Conservation (phyloP, 1,284 basidiomycete species). For the Cystobasidium pallidum region DNA sequence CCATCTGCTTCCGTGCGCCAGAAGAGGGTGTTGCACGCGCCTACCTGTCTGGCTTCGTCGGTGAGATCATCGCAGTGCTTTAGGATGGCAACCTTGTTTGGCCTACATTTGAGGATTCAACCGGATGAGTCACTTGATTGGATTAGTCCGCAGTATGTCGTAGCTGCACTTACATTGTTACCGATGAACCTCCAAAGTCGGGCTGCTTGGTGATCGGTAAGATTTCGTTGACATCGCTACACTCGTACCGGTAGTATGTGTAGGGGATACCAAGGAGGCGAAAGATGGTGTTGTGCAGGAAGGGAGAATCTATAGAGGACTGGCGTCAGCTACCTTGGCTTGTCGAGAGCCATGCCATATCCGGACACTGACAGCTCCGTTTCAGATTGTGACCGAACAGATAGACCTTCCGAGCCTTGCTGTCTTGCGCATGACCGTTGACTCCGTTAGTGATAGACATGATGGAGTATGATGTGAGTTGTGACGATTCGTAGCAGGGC, state of each 20-base stretch:
- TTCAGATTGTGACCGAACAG: conserved; percentile 25
- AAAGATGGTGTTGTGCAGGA: conserved; percentile 52
- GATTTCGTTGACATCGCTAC: conserved; percentile 47
- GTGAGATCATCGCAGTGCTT: conserved; percentile 48
- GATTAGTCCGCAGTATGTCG: neutral
- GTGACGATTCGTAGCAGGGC: no score
- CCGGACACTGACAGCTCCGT: conserved; percentile 6
- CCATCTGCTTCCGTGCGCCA: conserved; percentile 46
- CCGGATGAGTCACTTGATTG: neutral
- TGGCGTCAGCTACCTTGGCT: neutral
- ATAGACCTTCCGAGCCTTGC: conserved; percentile 7
- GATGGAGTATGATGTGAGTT: neutral
- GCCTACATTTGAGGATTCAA: conserved; percentile 26
- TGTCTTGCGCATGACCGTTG: conserved; percentile 3
- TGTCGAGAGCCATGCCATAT: neutral
- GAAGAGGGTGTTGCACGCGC: conserved; percentile 51
- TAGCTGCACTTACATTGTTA: conserved; percentile 47
- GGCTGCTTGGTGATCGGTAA: conserved; percentile 44
- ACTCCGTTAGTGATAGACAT: conserved; percentile 9
- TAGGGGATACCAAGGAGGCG: conserved; percentile 47
- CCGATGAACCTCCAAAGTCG: conserved; percentile 49
- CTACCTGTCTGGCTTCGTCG: conserved; percentile 48
- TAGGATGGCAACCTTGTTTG: conserved; percentile 50
- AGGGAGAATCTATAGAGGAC: conserved; percentile 48
- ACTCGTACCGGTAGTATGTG: conserved; percentile 48